A percentile compares a stretch with the other conserved stretches of the same genome.
Conservation (phyloP, 768 basidiomycete genomes). For the Inosperma sp. region DNA sequence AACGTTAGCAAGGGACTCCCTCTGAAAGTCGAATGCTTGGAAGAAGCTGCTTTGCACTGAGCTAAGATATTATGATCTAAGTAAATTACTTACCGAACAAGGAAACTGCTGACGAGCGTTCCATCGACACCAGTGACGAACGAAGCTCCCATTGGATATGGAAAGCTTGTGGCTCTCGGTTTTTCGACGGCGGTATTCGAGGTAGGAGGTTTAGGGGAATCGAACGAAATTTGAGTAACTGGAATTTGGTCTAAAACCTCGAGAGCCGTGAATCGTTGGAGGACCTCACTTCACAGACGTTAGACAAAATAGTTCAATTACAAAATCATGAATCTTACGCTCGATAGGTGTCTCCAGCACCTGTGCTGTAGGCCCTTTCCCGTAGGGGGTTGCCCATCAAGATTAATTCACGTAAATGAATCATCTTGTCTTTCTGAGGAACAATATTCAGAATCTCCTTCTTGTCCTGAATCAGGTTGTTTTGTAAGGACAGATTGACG, state of each 20-base stretch:
- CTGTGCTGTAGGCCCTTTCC: constrained; percentile 52
- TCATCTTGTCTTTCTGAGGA: constrained; percentile 53
- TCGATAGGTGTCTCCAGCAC: constrained; percentile 60
- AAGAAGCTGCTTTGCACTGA: constrained; percentile 59
- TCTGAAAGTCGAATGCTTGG: constrained; percentile 74
- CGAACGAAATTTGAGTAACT: constrained; percentile 76
- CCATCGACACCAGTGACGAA: constrained; percentile 74
- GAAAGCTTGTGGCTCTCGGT: constrained; percentile 69
- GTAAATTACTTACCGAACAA: constrained; percentile 55
- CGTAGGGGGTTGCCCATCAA: constrained; percentile 73
- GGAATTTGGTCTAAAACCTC: constrained; percentile 81
- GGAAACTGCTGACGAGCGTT: constrained; percentile 66
- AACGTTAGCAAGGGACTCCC: constrained; percentile 58
- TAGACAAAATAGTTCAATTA: neutral
- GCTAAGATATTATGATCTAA: constrained; percentile 7
- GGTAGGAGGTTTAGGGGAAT: constrained; percentile 54
- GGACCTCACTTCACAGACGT: constrained; percentile 57
- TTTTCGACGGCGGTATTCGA: constrained; percentile 38
- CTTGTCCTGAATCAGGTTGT: constrained; percentile 65
- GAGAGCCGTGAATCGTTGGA: constrained; percentile 74
- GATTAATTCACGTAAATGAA: constrained; percentile 66
- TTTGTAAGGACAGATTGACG: constrained; percentile 73
- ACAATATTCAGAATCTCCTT: constrained; percentile 68
- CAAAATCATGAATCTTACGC: constrained; percentile 41
- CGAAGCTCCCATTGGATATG: constrained; percentile 65